A percentile compares a stretch with the other conserved stretches of the same genome.
Evolutionary conservation across 768 basidiomycete genomes (phyloP).

Genomic region (Phylloporus sp.): DNA sequence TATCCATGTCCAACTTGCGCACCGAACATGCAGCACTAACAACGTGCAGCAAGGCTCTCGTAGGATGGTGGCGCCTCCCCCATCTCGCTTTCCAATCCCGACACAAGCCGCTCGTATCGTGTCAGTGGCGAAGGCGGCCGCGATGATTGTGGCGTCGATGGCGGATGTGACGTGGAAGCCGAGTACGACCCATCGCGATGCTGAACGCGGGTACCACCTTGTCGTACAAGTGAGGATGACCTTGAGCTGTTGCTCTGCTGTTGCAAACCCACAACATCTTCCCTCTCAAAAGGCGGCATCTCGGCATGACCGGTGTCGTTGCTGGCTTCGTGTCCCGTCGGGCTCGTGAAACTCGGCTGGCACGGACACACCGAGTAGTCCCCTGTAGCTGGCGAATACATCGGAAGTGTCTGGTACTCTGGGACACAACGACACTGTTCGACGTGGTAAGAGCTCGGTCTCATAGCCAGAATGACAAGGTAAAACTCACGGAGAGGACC

Average conservation of each 20-base stretch:
- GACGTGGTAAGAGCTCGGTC: background rate
- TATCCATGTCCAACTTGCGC: no score
- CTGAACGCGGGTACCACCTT: background rate
- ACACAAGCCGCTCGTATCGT: constrained; percentile 78
- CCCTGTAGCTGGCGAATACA: constrained; percentile 49
- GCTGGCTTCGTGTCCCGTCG: constrained; percentile 2
- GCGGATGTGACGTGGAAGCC: background rate
- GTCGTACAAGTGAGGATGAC: background rate
- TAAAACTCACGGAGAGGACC: constrained; percentile 72
- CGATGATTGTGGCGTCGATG: constrained; percentile 8
- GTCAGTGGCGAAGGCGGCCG: constrained; percentile 25
- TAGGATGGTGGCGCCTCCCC: constrained; percentile 81
- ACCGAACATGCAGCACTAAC: background rate
- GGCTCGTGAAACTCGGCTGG: constrained; percentile 1
- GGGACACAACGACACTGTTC: constrained; percentile 77
- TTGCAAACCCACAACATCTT: background rate
- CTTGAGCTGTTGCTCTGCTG: background rate
- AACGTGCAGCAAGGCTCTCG: constrained; percentile 20
- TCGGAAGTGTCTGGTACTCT: constrained; percentile 75
- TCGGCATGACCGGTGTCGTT: constrained; percentile 26
- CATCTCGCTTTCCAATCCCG: constrained; percentile 77
- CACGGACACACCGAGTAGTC: constrained; percentile 43
- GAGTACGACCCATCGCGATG: background rate
- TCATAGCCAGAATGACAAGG: background rate
- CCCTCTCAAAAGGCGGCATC: constrained; percentile 25